phyloP scores from a whole-genome alignment of 495 filamentous ascomycete genomes.

The Aspergillus incahuasiensis region DNA sequence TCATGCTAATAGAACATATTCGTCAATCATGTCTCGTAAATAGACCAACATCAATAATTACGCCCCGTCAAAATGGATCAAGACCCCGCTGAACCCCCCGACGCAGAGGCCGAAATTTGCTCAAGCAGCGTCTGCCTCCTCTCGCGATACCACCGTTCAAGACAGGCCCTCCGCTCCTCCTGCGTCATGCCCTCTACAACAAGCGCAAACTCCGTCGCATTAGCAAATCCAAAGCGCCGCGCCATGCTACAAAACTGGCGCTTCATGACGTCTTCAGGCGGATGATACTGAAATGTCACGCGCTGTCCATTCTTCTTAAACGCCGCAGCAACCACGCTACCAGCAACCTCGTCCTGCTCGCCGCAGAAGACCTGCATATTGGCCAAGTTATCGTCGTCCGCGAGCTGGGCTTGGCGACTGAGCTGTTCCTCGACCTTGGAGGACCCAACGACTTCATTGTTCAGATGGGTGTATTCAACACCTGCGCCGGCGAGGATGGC shows the following conservation, averaged over 20 bases:
- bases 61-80: not conserved
- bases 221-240: constrained; percentile 66
- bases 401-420: constrained; percentile 67
- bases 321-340: constrained; percentile 9
- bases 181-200: constrained; percentile 93
- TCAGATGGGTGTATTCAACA: constrained; percentile 94
- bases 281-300: constrained; percentile 66
- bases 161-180: constrained; percentile 69
- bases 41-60: not conserved
- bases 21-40: not conserved
- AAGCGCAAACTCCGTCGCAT: constrained; percentile 82
- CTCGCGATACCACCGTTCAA: constrained; percentile 74
- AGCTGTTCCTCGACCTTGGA: constrained; percentile 79
- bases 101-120: not conserved
- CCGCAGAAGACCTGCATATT: constrained; percentile 49
- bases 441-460: constrained; percentile 90
- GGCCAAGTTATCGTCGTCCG: constrained; percentile 42
- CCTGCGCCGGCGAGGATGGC: constrained; percentile 86
- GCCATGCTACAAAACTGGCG: constrained; percentile 93
- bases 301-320: constrained; percentile 20
- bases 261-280: constrained; percentile 66
- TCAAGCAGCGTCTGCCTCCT: constrained; percentile 23
- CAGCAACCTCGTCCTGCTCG: constrained; percentile 23
- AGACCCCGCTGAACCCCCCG: not conserved
- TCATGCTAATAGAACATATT: not conserved